These are phyloP conservation scores for Solanum bukasovii DNA, from an alignment of 257 asterid genomes.

Conservation along the genomic window DNA sequence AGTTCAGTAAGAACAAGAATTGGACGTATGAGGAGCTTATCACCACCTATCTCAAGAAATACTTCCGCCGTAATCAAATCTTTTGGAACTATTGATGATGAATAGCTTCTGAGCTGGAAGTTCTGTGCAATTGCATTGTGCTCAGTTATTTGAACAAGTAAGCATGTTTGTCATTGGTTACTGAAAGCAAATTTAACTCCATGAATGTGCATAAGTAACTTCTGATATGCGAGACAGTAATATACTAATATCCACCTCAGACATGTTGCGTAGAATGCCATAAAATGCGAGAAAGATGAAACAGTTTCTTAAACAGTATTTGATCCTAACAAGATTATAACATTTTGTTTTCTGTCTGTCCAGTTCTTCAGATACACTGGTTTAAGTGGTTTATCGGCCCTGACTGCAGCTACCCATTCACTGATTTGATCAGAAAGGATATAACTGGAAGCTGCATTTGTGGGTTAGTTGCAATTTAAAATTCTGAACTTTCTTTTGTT, in stretches of 20 bases:
- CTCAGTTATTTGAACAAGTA: neutral
- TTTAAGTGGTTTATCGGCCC: neutral
- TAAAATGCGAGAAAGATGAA: neutral
- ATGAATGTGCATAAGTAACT: neutral
- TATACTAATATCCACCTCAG: neutral
- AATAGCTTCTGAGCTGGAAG: neutral
- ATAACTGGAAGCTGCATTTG: neutral
- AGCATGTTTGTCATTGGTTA: neutral
- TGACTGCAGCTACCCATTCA: neutral
- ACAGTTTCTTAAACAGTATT: neutral
- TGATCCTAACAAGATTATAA: neutral
- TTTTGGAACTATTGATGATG: constrained; percentile 79
- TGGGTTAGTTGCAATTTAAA: neutral
- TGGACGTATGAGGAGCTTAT: constrained; percentile 66
- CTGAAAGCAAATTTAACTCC: neutral
- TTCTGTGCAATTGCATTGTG: neutral
- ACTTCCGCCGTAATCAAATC: constrained; percentile 50
- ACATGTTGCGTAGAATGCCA: neutral
- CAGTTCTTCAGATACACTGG: neutral
- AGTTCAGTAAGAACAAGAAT: constrained; percentile 24
- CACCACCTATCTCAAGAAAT: constrained; percentile 51
- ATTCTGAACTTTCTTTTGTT: neutral
- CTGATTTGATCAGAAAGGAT: neutral
- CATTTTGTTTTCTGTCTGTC: neutral
- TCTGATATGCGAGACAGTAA: neutral